A percentile compares a stretch with the other conserved stretches of the same genome.
These are phyloP conservation scores for Arachis hypogaea DNA, from an alignment of 306 rosid genomes.

Conservation along the genomic window DNA sequence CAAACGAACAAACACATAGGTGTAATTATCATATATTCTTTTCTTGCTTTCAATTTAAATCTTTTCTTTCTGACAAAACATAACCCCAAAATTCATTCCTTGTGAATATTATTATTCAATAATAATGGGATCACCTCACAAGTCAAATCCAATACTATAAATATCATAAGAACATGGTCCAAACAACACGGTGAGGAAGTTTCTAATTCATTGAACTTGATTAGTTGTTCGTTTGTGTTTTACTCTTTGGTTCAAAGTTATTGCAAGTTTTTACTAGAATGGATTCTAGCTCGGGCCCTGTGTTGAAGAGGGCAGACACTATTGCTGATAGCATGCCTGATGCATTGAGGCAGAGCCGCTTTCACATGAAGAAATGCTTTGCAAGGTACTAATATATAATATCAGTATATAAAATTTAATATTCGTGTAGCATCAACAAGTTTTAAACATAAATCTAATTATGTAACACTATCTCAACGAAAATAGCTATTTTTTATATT, in stretches of 20 bases:
- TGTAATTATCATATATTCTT: conserved; percentile 53
- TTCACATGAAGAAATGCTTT: conserved; percentile 78
- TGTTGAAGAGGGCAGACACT: conserved; percentile 61
- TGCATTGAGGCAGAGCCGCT: conserved; percentile 71
- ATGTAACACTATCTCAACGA: no score
- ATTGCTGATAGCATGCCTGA: conserved; percentile 79
- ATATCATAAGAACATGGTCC: conserved; percentile 34
- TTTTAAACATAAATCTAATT: no score
- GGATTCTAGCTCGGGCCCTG: conserved; percentile 52
- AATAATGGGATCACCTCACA: not conserved
- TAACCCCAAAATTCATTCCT: conserved; percentile 43
- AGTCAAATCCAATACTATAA: conserved; percentile 35
- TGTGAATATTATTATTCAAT: conserved; percentile 30
- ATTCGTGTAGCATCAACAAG: no score
- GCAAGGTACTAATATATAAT: conserved; percentile 49
- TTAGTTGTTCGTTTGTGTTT: not conserved
- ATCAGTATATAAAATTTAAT: no score
- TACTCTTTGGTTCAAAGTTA: not conserved
- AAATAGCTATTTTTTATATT: no score
- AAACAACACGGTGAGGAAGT: conserved; percentile 18
- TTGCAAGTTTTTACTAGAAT: conserved; percentile 40
- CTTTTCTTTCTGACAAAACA: conserved; percentile 42
- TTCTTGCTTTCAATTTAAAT: conserved; percentile 55
- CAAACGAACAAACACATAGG: conserved; percentile 17
- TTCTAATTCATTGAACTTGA: conserved; percentile 16